Conservation (phyloP, 441 rosid genomes). For the Syzygium malaccense region DNA sequence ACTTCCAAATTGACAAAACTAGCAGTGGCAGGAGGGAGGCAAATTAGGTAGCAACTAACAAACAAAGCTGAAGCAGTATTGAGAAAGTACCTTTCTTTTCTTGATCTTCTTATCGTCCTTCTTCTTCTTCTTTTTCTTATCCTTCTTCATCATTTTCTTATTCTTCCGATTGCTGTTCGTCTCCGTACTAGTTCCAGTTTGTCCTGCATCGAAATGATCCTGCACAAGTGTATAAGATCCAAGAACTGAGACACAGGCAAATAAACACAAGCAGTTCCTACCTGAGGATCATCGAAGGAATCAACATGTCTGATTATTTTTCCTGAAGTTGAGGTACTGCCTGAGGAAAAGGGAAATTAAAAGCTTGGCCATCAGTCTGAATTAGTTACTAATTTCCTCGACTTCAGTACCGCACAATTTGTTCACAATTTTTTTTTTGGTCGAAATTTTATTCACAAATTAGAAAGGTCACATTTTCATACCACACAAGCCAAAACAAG, state of each 20-base stretch:
- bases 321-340: slow-evolving; percentile 49
- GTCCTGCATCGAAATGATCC: not conserved
- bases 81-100: slow-evolving; percentile 34
- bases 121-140: not conserved
- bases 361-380: not conserved
- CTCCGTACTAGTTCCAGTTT: not conserved
- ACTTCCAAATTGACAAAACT: not conserved
- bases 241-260: not conserved
- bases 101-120: slow-evolving; percentile 38
- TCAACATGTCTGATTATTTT: slow-evolving; percentile 48
- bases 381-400: not conserved
- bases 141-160: slow-evolving; percentile 29
- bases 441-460: not conserved
- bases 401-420: not conserved
- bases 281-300: slow-evolving; percentile 62
- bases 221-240: not conserved
- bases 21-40: not conserved
- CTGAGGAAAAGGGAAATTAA: slow-evolving; percentile 18
- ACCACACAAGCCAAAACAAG: not conserved
- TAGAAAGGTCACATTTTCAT: not conserved
- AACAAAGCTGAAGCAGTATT: not conserved
- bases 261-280: slow-evolving; percentile 14
- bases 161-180: not conserved
- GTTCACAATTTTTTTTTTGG: too few relatives aligned
- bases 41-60: not conserved